Base-by-base conservation (phyloP, 225 moss, liverwort and hornwort genomes). In the Pleurozium schreberi region DNA sequence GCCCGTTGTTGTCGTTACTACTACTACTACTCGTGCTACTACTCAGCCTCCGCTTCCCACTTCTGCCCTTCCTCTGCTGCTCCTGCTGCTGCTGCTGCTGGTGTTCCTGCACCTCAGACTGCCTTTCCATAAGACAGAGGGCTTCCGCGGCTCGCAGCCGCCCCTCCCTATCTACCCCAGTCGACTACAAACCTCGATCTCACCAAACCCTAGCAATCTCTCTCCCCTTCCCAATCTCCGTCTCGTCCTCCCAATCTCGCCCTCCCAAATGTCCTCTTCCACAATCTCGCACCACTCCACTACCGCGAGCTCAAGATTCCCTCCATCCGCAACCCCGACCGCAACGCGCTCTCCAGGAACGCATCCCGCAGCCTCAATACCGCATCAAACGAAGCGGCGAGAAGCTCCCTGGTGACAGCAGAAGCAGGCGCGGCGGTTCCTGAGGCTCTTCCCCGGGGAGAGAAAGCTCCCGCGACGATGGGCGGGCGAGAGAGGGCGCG, bases 101-200 rank as follows among this genome's bases (percentile, higher is more conserved):
- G 68, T 83, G 84, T 90, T 91, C 92, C 91, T 91, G 90, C 87
- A 88, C 92, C 88, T 92, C 93, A 82, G 88, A 89, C 91, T 88
- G 89, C 92, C 93, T 90, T 94, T 93, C 93, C 93, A 94, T 94
- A 94, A 93, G 94, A 92, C 83, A 92, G 92, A 91, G 92, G 94
- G 92, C 90, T 90, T 87, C 90, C 88, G 93, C 92, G 92, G 93
- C 92, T 91, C 86, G 89, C 89, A 90, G 94, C 92, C 91, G 94
- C 92, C 92, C 93, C 93, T 93, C 92, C 91, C 87, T 90, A 87
- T 86, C 94, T 94, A 79, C 59, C 91, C 92, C 93, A 92, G 89
- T 91, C 91, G 68, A 80, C 90, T 79, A 80, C 90, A 70, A 62
- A 28, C 36, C 89, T 89, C 91, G 90, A 91, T 90, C 89, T 84